These are phyloP conservation scores for Ceratobasidium sp. DNA, from an alignment of 1,284 basidiomycete species.

Conservation along the genomic window DNA sequence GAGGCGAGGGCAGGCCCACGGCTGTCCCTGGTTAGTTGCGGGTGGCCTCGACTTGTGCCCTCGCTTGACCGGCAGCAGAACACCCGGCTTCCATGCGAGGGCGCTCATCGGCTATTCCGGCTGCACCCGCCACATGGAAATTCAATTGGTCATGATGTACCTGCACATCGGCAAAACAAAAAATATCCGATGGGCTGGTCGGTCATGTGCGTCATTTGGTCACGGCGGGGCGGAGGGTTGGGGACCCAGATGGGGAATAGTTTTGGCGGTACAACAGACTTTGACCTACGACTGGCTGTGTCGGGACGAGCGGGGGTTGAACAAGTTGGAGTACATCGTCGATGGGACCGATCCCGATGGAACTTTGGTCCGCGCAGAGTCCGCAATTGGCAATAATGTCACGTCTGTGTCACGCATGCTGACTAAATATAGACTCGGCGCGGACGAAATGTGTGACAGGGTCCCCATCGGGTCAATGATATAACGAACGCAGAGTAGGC, in stretches of 20 bases:
- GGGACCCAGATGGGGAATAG: too few species aligned
- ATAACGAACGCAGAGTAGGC: not conserved
- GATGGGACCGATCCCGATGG: not conserved
- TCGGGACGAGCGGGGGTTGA: not conserved
- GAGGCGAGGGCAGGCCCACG: not conserved
- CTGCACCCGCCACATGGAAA: conserved; percentile 9
- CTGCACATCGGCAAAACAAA: conserved; percentile 8
- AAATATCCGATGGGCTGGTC: conserved; percentile 31
- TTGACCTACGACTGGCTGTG: too few species aligned
- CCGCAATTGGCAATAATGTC: not conserved
- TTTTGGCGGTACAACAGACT: too few species aligned
- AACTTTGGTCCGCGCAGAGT: conserved; percentile 4
- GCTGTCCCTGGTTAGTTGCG: too few species aligned
- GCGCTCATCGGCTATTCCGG: conserved; percentile 18
- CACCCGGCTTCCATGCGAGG: conserved; percentile 6
- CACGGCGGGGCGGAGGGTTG: conserved; percentile 18
- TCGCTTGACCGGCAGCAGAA: conserved; percentile 12
- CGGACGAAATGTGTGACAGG: conserved; percentile 4
- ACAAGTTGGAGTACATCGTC: conserved; percentile 4
- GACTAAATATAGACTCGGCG: not conserved
- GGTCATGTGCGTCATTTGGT: not conserved
- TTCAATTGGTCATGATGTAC: not conserved
- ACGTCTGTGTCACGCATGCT: not conserved
- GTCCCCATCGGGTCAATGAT: conserved; percentile 4
- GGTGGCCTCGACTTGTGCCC: not conserved